Conservation (phyloP, 108 stramenopile genomes). For the Fragilariopsis cylindrus region DNA sequence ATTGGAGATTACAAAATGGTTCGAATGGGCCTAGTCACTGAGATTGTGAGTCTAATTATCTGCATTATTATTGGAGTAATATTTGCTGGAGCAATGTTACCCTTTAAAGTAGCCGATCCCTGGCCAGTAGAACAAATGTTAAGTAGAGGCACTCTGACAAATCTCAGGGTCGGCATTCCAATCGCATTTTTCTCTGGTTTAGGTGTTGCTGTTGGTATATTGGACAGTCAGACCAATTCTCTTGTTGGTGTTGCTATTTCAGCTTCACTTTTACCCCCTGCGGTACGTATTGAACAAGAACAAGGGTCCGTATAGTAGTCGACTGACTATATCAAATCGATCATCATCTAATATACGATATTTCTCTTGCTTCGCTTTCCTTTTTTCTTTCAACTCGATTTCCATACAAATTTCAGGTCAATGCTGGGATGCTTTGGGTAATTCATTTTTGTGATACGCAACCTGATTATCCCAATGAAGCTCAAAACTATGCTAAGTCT, state of each 20-base stretch:
- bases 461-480: not conserved
- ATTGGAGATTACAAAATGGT: constrained; percentile 67
- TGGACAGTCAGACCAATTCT: constrained; percentile 70
- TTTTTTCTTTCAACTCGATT: too few species aligned
- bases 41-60: constrained; percentile 56
- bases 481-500: constrained; percentile 13
- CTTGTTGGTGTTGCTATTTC: constrained; percentile 90
- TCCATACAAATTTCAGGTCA: constrained; percentile 22
- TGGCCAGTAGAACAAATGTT: constrained; percentile 75
- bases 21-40: constrained; percentile 46
- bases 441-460: not conserved
- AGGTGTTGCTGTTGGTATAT: constrained; percentile 79
- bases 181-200: constrained; percentile 86
- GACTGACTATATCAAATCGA: too few species aligned
- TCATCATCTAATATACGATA: too few species aligned
- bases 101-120: constrained; percentile 37
- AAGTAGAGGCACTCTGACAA: constrained; percentile 40
- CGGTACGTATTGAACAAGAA: constrained; percentile 22
- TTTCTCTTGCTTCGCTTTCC: too few species aligned
- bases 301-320: too few species aligned
- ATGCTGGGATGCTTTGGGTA: constrained; percentile 48
- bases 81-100: constrained; percentile 25
- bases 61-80: constrained; percentile 65
- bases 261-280: constrained; percentile 86
- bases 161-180: constrained; percentile 61